Percentiles rank a stretch among this genome's conserved stretches.
Conservation (phyloP, 805 yeast genomes). For the Lachancea thermotolerans region DNA sequence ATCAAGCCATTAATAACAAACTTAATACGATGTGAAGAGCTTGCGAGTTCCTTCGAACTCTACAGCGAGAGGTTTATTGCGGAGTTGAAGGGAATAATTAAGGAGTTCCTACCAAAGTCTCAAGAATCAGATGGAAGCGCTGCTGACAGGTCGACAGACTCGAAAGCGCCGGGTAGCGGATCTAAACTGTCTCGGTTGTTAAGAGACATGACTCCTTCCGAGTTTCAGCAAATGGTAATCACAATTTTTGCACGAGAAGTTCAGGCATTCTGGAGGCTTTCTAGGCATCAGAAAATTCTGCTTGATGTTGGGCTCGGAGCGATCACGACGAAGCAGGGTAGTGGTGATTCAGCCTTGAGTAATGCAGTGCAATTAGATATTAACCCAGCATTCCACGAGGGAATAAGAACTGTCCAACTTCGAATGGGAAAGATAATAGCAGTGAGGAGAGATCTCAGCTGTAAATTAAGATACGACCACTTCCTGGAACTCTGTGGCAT, state of each 20-base stretch:
- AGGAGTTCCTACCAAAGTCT: conserved; percentile 53
- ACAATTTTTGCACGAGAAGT: conserved; percentile 56
- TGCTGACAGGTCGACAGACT: conserved; percentile 8
- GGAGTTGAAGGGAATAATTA: conserved; percentile 69
- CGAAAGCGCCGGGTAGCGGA: conserved; percentile 29
- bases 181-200: conserved; percentile 42
- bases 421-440: conserved; percentile 71
- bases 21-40: conserved; percentile 53
- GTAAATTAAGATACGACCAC: conserved; percentile 48
- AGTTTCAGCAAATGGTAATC: conserved; percentile 65
- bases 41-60: conserved; percentile 51
- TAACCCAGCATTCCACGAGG: conserved; percentile 54
- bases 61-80: conserved; percentile 64
- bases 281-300: conserved; percentile 71
- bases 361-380: conserved; percentile 58
- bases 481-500: conserved; percentile 63
- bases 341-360: conserved; percentile 19
- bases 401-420: conserved; percentile 65
- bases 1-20: conserved; percentile 47
- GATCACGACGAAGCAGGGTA: conserved; percentile 23
- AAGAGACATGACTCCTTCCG: conserved; percentile 61
- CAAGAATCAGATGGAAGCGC: conserved; percentile 5
- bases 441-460: conserved; percentile 68
- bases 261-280: conserved; percentile 66
- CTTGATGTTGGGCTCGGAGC: conserved; percentile 61